Percentiles rank a stretch among this genome's conserved stretches.
Evolutionary conservation across 164 flowering plant genomes (phyloP).

Genomic region (Tinospora cordifolia): DNA sequence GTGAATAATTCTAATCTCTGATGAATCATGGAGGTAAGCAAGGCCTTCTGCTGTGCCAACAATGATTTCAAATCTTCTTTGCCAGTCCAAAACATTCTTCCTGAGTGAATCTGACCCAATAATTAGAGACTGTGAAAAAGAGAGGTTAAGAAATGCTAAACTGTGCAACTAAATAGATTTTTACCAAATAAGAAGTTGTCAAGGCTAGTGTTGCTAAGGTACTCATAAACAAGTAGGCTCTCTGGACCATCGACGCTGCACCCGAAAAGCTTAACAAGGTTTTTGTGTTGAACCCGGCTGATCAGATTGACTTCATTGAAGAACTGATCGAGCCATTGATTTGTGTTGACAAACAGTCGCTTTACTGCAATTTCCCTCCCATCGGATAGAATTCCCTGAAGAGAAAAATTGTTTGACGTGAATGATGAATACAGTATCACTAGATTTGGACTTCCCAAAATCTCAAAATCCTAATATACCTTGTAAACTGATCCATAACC

Average conservation of each 20-base stretch:
- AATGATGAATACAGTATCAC: background rate
- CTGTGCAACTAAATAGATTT: too few relatives aligned
- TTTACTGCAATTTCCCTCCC: conserved; percentile 1
- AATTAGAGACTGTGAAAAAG: conserved; percentile 3
- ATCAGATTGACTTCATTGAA: conserved; percentile 3
- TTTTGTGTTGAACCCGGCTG: conserved; percentile 1
- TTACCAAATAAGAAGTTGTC: background rate
- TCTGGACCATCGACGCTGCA: conserved; percentile 12
- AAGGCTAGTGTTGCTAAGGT: background rate
- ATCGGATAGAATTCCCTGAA: background rate
- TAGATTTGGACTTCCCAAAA: background rate
- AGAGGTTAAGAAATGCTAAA: background rate
- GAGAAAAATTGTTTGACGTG: background rate
- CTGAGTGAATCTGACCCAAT: conserved; percentile 4
- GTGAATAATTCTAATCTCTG: conserved; percentile 2
- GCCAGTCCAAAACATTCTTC: background rate
- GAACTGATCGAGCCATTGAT: conserved; percentile 1
- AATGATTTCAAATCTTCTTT: background rate
- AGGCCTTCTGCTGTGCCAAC: conserved; percentile 6
- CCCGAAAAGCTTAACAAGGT: conserved; percentile 3
- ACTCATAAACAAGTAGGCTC: conserved; percentile 19
- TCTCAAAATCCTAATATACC: background rate
- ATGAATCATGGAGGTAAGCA: conserved; percentile 3
- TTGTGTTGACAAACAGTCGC: background rate
- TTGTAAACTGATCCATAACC: conserved; percentile 1